Evolutionary conservation across 805 yeast species (phyloP).

Genomic region (Cyberlindnera euphorbiiphila): DNA sequence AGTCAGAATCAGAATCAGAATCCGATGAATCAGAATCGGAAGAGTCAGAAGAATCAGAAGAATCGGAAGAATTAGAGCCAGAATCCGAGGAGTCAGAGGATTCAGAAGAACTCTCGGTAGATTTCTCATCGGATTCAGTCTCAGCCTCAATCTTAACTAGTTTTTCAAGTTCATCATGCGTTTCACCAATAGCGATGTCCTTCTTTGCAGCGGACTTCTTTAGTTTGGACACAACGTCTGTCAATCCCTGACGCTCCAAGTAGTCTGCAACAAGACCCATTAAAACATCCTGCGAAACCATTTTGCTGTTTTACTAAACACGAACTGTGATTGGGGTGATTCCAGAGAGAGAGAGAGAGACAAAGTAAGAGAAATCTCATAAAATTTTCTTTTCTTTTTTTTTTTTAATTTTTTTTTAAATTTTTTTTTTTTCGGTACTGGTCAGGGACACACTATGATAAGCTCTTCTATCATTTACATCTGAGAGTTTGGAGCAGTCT

Average conservation of each 20-base stretch:
- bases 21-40: slow-evolving; percentile 3
- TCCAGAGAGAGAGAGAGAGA: too few relatives aligned
- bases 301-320: slow-evolving; percentile 2
- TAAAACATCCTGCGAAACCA: slow-evolving; percentile 23
- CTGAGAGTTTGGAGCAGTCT: too few relatives aligned
- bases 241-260: slow-evolving; percentile 21
- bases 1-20: background rate
- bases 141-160: slow-evolving; percentile 7
- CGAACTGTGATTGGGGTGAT: too few relatives aligned
- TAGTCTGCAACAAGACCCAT: slow-evolving; percentile 24
- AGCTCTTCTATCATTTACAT: slow-evolving; percentile 1
- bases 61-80: slow-evolving; percentile 3
- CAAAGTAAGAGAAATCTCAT: too few relatives aligned
- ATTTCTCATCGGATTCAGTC: slow-evolving; percentile 15
- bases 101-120: slow-evolving; percentile 10
- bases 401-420: background rate
- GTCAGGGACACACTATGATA: slow-evolving; percentile 14
- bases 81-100: slow-evolving; percentile 3
- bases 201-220: slow-evolving; percentile 21
- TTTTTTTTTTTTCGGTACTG: slow-evolving; percentile 6
- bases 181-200: slow-evolving; percentile 11
- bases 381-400: slow-evolving; percentile 1
- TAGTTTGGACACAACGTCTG: slow-evolving; percentile 17
- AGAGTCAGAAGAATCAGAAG: slow-evolving; percentile 1
- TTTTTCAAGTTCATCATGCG: slow-evolving; percentile 18